Evolutionary conservation across 2,329 filamentous ascomycete genomes (phyloP), one percentile per base, ranked within the genome.

Genomic region (Orbilia oligospora): DNA sequence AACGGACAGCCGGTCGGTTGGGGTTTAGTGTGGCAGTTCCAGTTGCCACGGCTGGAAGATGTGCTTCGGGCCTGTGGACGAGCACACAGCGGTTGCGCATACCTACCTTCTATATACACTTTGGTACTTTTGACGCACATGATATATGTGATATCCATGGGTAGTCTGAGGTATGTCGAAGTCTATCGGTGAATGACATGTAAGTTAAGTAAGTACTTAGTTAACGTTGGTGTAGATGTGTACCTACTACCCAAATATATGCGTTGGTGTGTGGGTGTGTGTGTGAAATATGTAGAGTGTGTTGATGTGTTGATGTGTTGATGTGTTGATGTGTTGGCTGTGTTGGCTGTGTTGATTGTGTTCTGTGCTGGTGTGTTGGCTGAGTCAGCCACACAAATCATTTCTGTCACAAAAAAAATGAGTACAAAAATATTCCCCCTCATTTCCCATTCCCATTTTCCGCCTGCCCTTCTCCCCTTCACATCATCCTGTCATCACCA

Each of bases 401-500:
- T 46, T 46, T 30, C 8, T 27, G 38, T 22, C 16, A 66, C 46
- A n/a, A 70, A 58, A 38, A 64, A 51, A 65, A 36, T 30, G 36
- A 61, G 65, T 69, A 76, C 65, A 69, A 76, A 69, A 70, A 77
- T 63, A 61, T 61, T 58, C 72, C 72, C 73, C 73, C 65, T 71
- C 67, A 72, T 78, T 78, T 56, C 30, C 41, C 18, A 30, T 58
- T 72, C 33, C 44, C 18, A 30, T 58, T 72, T 20, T 27, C 51
- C n/a, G n/a, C n/a, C n/a, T n/a, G n/a, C n/a, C n/a, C n/a, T n/a
- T n/a, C n/a, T n/a, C n/a, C n/a, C 64, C 67, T 71, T 63, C 61
- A 49, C 67, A 55, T 41, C 46, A 30, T 71, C 65, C 56, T 33
- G 58, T 46, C 71, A 73, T 69, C 64, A 30, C 61, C 53, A 27